These are phyloP conservation scores for Acer campestre DNA, from an alignment of 345 rosid species.

Conservation along the genomic window DNA sequence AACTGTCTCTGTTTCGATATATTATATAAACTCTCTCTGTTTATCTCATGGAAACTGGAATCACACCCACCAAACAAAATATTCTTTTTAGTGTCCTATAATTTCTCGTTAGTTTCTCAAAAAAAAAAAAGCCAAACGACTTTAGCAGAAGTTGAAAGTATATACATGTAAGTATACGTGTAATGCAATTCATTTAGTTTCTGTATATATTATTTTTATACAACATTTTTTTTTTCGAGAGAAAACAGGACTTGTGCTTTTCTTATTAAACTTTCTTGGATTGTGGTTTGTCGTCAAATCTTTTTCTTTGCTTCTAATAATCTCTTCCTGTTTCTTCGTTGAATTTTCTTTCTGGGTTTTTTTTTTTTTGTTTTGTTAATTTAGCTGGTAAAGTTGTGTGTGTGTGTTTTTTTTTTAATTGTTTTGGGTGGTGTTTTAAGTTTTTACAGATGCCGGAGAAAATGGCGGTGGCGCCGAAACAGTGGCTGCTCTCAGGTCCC, in stretches of 20 bases:
- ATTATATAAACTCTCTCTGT: no score
- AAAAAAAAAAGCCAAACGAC: no score
- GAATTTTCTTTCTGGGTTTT: not conserved
- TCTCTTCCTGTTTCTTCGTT: not conserved
- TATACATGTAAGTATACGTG: not conserved
- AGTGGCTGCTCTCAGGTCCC: constrained; percentile 40
- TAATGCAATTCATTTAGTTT: not conserved
- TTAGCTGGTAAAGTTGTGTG: not conserved
- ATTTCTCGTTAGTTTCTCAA: no score
- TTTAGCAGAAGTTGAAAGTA: constrained; percentile 6
- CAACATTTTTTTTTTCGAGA: constrained; percentile 19
- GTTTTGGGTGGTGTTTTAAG: not conserved
- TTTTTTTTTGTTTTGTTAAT: not conserved
- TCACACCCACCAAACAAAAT: not conserved
- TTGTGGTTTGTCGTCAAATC: constrained; percentile 29
- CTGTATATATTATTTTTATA: not conserved
- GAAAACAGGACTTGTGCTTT: constrained; percentile 18
- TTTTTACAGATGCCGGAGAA: constrained; percentile 68
- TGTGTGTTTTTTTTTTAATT: not conserved
- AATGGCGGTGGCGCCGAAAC: constrained; percentile 34
- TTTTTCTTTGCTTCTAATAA: constrained; percentile 10
- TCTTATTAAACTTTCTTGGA: constrained; percentile 15
- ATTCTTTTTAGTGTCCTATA: no score
- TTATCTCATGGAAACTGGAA: not conserved
- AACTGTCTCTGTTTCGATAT: not conserved